Base-by-base conservation (phyloP, 140 eudicot genomes). In the Flaveria floridana region DNA sequence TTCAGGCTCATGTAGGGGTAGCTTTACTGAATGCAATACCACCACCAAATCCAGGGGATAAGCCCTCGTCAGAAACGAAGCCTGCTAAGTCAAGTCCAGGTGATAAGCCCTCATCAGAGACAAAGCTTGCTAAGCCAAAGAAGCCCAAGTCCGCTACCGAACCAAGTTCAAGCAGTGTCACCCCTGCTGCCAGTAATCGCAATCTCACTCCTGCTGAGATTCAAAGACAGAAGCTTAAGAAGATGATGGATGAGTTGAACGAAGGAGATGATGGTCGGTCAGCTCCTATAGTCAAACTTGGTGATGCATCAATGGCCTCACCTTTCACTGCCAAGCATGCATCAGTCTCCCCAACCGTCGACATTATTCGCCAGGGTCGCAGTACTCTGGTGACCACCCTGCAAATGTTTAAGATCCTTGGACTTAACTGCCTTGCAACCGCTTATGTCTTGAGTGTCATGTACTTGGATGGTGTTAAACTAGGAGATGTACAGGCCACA, bases 221-320 rank as follows among this genome's bases (percentile, higher is more conserved):
- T 73, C 98, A 92, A 69, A 76, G 85, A 55, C 86, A 87, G 68
- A 92, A 84, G 81, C 87, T 91, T 41, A 84, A 89, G 75, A 91
- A 91, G 51, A 83, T 91, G 52, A 82, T 89, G 90, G 87, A 87
- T 18, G 96, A 91, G 78, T 71, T 91, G 18, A 87, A 91, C 50
- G 97, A 91, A 57, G 97, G 89, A 3, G 91, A 88, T 12, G 91
- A 87, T 69, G 97, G 91, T 30, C 91, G 89, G 5, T 78, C 92
- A 11, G 91, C 97, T 46, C 97, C 97, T 1, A 64, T 91, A 25
- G 97, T 91, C 47, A 91, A 89, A 79, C 91, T 91, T 2, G 97
- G 97, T n/a, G 97, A 91, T 78, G 96, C 97, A 41, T 91, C 97
- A 5, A 91, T 91, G 96, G 97, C 97, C 21, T 91, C 97, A 55